Evolutionary conservation across 1,284 basidiomycete species (phyloP).

Genomic region (Porphyrellus sp.): DNA sequence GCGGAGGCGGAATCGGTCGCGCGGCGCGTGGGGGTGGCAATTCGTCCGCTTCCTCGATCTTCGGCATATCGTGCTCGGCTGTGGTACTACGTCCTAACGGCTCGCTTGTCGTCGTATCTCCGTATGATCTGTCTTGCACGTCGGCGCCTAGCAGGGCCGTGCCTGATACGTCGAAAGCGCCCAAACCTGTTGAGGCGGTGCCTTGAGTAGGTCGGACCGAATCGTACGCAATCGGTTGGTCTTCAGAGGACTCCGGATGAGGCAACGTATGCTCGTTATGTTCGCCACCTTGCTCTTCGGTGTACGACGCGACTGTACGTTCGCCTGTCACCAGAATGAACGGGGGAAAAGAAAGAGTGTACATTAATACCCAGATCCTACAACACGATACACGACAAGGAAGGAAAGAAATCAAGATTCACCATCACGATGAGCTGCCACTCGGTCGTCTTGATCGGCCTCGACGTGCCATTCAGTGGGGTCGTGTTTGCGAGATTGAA

Average conservation of each 20-base stretch:
- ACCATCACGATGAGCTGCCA: slow-evolving; percentile 43
- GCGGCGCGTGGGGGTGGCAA: slow-evolving; percentile 34
- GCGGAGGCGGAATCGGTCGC: slow-evolving; percentile 33
- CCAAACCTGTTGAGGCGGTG: not conserved
- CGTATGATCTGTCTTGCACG: not conserved
- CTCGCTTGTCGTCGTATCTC: not conserved
- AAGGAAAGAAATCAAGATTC: slow-evolving; percentile 45
- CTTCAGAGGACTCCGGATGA: slow-evolving; percentile 8
- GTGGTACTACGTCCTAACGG: not conserved
- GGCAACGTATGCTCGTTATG: slow-evolving; percentile 1
- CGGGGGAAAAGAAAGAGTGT: slow-evolving; percentile 8
- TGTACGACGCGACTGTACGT: slow-evolving; percentile 10
- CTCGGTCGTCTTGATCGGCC: slow-evolving; percentile 22
- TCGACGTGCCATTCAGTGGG: slow-evolving; percentile 8
- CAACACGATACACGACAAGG: slow-evolving; percentile 27
- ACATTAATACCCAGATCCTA: slow-evolving; percentile 35
- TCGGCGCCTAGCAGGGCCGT: not conserved
- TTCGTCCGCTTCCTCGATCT: slow-evolving; percentile 23
- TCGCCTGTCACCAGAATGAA: slow-evolving; percentile 24
- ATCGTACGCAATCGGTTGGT: slow-evolving; percentile 1
- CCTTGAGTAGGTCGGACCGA: slow-evolving; percentile 2
- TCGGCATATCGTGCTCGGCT: slow-evolving; percentile 1
- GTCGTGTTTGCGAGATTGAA: slow-evolving; percentile 5
- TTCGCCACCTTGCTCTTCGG: slow-evolving; percentile 13
- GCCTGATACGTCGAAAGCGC: not conserved